These are phyloP conservation scores for Scleromitrula shiraiana DNA, from an alignment of 2,329 filamentous ascomycete genomes.

Conservation along the genomic window DNA sequence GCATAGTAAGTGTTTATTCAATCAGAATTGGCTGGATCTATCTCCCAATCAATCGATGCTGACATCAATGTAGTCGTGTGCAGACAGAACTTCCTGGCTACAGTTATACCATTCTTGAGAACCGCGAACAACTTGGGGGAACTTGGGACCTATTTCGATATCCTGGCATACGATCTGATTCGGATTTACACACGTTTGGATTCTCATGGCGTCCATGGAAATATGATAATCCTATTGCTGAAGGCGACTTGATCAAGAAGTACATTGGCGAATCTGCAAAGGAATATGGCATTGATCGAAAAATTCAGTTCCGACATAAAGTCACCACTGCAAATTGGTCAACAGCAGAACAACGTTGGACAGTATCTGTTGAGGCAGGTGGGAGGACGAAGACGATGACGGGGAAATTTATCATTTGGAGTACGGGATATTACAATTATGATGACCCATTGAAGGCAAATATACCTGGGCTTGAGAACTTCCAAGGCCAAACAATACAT, in stretches of 20 bases:
- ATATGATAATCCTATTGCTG: constrained; percentile 42
- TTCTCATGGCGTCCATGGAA: constrained; percentile 66
- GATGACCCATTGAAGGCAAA: constrained; percentile 41
- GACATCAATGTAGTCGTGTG: constrained; percentile 36
- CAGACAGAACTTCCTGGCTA: constrained; percentile 46
- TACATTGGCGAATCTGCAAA: constrained; percentile 47
- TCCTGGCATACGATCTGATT: constrained; percentile 60
- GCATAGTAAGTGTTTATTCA: constrained; percentile 41
- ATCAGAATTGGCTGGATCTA: not conserved
- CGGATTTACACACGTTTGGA: constrained; percentile 53
- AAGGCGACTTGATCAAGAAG: constrained; percentile 45
- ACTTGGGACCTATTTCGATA: constrained; percentile 77
- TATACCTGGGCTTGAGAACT: constrained; percentile 52
- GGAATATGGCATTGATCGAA: constrained; percentile 44
- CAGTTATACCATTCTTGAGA: constrained; percentile 61
- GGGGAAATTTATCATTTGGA: constrained; percentile 46
- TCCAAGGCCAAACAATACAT: constrained; percentile 53
- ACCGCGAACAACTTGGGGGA: constrained; percentile 57
- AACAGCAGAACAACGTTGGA: constrained; percentile 46
- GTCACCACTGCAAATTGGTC: constrained; percentile 47
- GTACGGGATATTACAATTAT: constrained; percentile 61
- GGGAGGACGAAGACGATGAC: constrained; percentile 26
- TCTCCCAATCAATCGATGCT: too few species aligned
- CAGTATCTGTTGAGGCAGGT: constrained; percentile 34
- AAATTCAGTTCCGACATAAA: constrained; percentile 45